phyloP scores from a whole-genome alignment of 2,329 filamentous ascomycete species.

The Neofusicoccum kwambonambiense region DNA sequence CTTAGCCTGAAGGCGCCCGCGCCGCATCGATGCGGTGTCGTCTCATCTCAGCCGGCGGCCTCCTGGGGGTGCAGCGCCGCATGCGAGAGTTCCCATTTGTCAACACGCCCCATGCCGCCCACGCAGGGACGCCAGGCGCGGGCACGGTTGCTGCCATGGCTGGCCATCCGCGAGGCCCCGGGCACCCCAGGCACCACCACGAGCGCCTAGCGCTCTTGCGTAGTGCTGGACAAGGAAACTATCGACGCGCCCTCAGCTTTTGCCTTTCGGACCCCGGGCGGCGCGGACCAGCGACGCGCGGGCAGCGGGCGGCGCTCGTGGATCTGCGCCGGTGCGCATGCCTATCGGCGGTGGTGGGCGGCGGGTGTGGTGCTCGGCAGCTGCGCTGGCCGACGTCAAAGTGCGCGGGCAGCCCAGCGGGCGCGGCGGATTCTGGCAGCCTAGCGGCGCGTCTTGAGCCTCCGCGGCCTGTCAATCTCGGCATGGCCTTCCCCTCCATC shows the following conservation, averaged over 20 bases:
- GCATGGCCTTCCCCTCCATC: background rate
- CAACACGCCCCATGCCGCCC: background rate
- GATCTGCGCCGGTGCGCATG: background rate
- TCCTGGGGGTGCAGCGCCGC: background rate
- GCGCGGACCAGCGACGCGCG: background rate
- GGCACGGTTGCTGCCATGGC: slow-evolving; percentile 9
- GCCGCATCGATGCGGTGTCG: slow-evolving; percentile 6
- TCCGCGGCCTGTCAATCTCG: background rate
- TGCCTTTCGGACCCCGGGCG: background rate
- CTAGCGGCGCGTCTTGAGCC: background rate
- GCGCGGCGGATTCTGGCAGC: background rate
- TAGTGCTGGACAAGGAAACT: background rate
- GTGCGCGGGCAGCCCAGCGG: background rate
- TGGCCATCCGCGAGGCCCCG: background rate
- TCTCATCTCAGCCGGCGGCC: slow-evolving; percentile 2
- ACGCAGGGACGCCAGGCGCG: slow-evolving; percentile 12
- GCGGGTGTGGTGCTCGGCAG: background rate
- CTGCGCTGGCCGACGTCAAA: background rate
- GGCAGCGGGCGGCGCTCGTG: background rate
- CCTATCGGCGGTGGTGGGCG: too few relatives aligned
- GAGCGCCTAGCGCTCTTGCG: background rate
- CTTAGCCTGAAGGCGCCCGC: background rate
- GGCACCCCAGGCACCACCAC: slow-evolving; percentile 1
- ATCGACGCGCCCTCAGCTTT: background rate
- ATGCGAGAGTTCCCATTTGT: slow-evolving; percentile 13